Evolutionary conservation across 228 moss, liverwort and hornwort species (phyloP).

Genomic region (Sphagnum fallax): DNA sequence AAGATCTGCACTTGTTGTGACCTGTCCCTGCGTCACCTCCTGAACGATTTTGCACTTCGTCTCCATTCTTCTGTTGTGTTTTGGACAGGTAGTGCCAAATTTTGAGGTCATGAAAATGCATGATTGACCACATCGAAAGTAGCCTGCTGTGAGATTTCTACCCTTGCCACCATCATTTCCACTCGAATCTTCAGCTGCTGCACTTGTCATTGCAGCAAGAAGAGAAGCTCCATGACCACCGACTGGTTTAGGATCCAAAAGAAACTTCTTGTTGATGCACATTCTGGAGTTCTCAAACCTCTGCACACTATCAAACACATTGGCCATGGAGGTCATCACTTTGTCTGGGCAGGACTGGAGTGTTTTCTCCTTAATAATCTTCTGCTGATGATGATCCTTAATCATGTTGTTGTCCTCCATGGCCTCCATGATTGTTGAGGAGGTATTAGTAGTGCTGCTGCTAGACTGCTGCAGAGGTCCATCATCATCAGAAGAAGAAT

Average conservation of each 20-base stretch:
- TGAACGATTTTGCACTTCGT: constrained; percentile 24
- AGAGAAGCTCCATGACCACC: constrained; percentile 7
- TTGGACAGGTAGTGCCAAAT: constrained; percentile 24
- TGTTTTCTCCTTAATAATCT: too few species aligned
- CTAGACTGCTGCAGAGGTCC: neutral
- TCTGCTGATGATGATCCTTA: too few species aligned
- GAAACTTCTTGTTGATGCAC: constrained; percentile 13
- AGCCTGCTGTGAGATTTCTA: constrained; percentile 8
- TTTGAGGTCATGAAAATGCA: constrained; percentile 24
- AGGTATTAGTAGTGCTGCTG: too few species aligned
- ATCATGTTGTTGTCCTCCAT: too few species aligned
- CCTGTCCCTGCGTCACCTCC: neutral
- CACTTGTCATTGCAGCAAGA: neutral
- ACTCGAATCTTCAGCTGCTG: neutral
- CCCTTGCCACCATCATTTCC: constrained; percentile 7
- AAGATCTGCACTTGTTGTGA: neutral
- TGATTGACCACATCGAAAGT: constrained; percentile 33
- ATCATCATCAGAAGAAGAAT: constrained; percentile 6
- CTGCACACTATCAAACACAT: constrained; percentile 19
- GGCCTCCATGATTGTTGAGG: too few species aligned
- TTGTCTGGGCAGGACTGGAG: neutral
- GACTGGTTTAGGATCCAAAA: constrained; percentile 23
- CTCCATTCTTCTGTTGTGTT: constrained; percentile 36
- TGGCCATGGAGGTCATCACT: constrained; percentile 24
- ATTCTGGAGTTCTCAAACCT: constrained; percentile 19